phyloP scores from a whole-genome alignment of 495 filamentous ascomycete species.

The Xylaria flabelliformis region DNA sequence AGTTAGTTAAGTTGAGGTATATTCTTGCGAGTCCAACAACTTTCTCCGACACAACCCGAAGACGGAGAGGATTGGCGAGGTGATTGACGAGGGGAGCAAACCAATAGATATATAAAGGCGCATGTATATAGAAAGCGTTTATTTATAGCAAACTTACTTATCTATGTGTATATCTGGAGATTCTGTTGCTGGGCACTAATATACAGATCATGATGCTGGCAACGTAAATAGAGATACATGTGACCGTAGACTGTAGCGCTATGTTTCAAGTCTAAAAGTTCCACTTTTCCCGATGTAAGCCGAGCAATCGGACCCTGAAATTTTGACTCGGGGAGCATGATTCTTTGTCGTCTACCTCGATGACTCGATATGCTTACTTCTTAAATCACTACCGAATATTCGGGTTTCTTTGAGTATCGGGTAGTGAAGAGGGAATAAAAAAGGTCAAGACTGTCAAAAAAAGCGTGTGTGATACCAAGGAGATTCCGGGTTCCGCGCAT shows the following conservation, averaged over 20 bases:
- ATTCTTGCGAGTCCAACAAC: not conserved
- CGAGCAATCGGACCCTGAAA: slow-evolving; percentile 17
- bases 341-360: not conserved
- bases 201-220: not conserved
- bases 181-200: not conserved
- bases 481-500: not conserved
- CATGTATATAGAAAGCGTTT: not conserved
- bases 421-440: not conserved
- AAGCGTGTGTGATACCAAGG: not conserved
- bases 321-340: not conserved
- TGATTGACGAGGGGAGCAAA: not conserved
- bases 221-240: not conserved
- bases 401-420: not conserved
- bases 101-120: not conserved
- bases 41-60: slow-evolving; percentile 6
- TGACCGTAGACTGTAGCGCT: not conserved
- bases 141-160: not conserved
- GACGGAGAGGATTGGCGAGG: not conserved
- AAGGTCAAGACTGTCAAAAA: not conserved
- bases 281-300: slow-evolving; percentile 21
- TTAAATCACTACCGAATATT: not conserved
- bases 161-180: not conserved
- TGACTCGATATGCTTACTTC: not conserved
- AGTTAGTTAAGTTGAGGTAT: not conserved
- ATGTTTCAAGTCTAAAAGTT: not conserved